A percentile compares a stretch with the other conserved stretches of the same genome.
Conservation (phyloP, 1,284 basidiomycete species). For the Boletus subluridellus region DNA sequence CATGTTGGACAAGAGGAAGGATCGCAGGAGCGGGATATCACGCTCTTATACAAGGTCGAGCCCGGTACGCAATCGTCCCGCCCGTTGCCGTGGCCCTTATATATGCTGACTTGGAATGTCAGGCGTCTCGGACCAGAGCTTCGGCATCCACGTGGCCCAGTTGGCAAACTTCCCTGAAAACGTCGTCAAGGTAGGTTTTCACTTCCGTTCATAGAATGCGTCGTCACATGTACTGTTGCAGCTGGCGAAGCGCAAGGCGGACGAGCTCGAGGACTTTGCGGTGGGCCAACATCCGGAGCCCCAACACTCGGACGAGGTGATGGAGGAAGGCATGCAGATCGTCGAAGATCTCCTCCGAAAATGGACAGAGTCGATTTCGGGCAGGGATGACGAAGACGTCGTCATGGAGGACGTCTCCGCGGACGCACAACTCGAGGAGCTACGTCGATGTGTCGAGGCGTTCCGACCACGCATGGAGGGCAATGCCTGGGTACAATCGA, state of each 20-base stretch:
- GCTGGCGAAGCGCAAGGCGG: slow-evolving; percentile 93
- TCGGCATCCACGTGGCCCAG: slow-evolving; percentile 97
- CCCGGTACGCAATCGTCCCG: slow-evolving; percentile 54
- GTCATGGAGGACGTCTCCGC: slow-evolving; percentile 51
- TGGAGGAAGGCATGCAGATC: slow-evolving; percentile 75
- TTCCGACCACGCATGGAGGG: slow-evolving; percentile 65
- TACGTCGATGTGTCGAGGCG: slow-evolving; percentile 64
- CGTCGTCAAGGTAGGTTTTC: slow-evolving; percentile 73
- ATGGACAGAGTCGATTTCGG: slow-evolving; percentile 55
- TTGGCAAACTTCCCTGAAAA: slow-evolving; percentile 94
- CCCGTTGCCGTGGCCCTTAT: background rate
- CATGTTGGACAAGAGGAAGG: slow-evolving; percentile 72
- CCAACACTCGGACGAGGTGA: slow-evolving; percentile 57
- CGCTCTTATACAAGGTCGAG: slow-evolving; percentile 92
- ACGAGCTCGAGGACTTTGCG: slow-evolving; percentile 93
- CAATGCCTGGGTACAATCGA: slow-evolving; percentile 64
- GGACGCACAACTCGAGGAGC: slow-evolving; percentile 61
- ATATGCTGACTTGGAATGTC: background rate
- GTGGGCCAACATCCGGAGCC: slow-evolving; percentile 43
- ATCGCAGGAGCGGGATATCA: slow-evolving; percentile 80
- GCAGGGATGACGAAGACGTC: slow-evolving; percentile 50
- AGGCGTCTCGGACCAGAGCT: slow-evolving; percentile 93
- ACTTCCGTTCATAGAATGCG: background rate
- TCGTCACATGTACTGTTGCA: slow-evolving; percentile 31
- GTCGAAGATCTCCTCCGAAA: slow-evolving; percentile 75